Base-by-base conservation (phyloP, 495 filamentous ascomycete species). In the Neohortaea acidophila region DNA sequence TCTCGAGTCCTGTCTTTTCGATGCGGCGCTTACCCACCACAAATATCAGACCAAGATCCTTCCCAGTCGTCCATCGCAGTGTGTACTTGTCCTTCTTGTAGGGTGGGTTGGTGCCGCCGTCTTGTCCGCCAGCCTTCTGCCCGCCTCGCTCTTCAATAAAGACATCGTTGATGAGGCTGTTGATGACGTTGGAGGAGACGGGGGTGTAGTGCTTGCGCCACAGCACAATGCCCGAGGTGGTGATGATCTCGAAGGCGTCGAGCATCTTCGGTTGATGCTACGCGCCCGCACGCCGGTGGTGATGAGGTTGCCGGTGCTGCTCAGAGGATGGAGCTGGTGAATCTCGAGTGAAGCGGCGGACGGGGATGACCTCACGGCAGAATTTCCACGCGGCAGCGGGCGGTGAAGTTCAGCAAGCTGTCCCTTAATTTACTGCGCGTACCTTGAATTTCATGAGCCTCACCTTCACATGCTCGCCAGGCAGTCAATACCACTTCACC, bases 61-160 rank as follows among this genome's bases (percentile, higher is more conserved):
- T 96, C 8, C 73, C 76, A 27, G 76, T 76, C 21, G 81, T 82
- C 86, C 87, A 97, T 56, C 91, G 89, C 51, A 96, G 59, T 0
- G 85, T 96, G 58, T 96, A 91, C 48, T 87, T 82, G 51, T 96
- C 89, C 52, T 82, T 78, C 61, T 77, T 87, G 63, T 84, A 94
- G 0, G 74, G 62, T 1, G 83, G 75, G 47, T 79, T 79, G 3
- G 72, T 68, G 26, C 72, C 67, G 14, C 60, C 56, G 53, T 73
- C 66, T 33, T 70, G 68, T 43, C 69, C 70, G 47, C 64, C 68
- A 26, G 62, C 64, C 33, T 71, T 69, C 25, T 78, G 67, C 38
- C 68, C 67, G 24, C 79, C 77, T 53, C 75, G 76, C 59, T 94
- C 89, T 61, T 96, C 91, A 54, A 97, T 94, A 63, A 97, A 87